Evolutionary conservation across 1,284 basidiomycete genomes (phyloP), one percentile per base, ranked within the genome.

Genomic region (Mrakiaceae sp.): DNA sequence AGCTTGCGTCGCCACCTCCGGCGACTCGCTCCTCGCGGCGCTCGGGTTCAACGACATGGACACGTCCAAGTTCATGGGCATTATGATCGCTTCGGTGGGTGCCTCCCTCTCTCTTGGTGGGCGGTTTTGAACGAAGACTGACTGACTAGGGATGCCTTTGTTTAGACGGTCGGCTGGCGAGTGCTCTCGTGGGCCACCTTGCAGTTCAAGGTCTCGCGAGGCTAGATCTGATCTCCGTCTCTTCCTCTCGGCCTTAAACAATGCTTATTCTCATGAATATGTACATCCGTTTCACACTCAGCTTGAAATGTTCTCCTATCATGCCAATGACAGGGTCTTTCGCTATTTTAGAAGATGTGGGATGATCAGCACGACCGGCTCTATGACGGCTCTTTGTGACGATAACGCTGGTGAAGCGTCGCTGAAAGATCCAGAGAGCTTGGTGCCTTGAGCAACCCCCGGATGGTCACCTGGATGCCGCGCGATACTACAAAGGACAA

Each of bases 41-140:
- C 74, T 77, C 51, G 70, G 71, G 7, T 78, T 74, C 69, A 60
- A 68, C 0, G 75, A 77, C 66, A 70, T 72, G 3, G 50, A 72
- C 54, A 74, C 74, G 14, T 73, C 69, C 4, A 73, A 73, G 50
- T 78, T 73, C 63, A 69, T 73, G 48, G 78, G 74, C 2, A 76
- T 79, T 63, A 62, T 75, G 53, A 63, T 78, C 43, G 74, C 74
- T 4, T 71, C 71, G 4, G 69, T 61, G 16, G 5, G 60, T 61
- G 14, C 4, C 42, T n/a, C 39, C 14, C n/a, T 12, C 50, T 12
- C 40, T 43, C 40, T 62, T 50, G 14, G 27, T 49, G 27, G 27
- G 27, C 27, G 27, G 27, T 8, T 54, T 54, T n/a, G 27, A 51
- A 51, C n/a, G 11, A 2, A n/a, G 27, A 27, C 11, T 51, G 49